Evolutionary conservation across 441 rosid species (phyloP), one percentile per base, ranked within the genome.

Genomic region (Populus hybrid): DNA sequence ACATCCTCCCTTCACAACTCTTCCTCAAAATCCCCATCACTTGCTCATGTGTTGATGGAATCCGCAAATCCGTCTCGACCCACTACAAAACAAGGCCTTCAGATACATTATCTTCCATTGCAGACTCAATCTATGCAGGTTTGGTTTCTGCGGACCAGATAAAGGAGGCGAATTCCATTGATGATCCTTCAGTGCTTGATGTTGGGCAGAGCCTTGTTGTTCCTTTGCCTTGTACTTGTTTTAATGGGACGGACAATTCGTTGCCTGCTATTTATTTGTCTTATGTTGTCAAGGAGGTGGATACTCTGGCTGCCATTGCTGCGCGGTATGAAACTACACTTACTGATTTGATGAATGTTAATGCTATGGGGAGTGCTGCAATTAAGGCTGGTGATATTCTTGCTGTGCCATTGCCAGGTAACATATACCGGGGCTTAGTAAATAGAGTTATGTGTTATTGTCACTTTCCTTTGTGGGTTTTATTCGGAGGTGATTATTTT

Each of bases 221-320:
- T 78, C 98, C 97, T 0, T 77, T 95, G 78, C 98, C 99, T 1
- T 95, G 99, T 73, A 86, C 99, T 82, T 95, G 99, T 80, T 95
- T 95, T 72, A 93, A 93, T 42, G 93, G 93, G 63, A 92, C 94
- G 1, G 98, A 95, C 75, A 94, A 93, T 31, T 85, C 83, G 56
- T 78, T 95, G 77, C 98, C 99, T 0, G 95, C 99, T 0, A 82
- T 92, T 75, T 93, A 91, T 84, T 68, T 95, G 63, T 92, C 98
- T 20, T 95, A 95, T 70, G 97, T 92, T 68, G 99, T 93, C 83
- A 85, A 80, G 76, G 81, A 71, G 6, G 87, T 90, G 50, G 99
- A 93, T 68, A 91, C 94, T 1, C 80, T 95, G 81, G 83, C 84
- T 3, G 94, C 89, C 64, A 89, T 95, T 42, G 98, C 98, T 1